phyloP scores from a whole-genome alignment of 441 rosid species.

The Euphorbia corollata region DNA sequence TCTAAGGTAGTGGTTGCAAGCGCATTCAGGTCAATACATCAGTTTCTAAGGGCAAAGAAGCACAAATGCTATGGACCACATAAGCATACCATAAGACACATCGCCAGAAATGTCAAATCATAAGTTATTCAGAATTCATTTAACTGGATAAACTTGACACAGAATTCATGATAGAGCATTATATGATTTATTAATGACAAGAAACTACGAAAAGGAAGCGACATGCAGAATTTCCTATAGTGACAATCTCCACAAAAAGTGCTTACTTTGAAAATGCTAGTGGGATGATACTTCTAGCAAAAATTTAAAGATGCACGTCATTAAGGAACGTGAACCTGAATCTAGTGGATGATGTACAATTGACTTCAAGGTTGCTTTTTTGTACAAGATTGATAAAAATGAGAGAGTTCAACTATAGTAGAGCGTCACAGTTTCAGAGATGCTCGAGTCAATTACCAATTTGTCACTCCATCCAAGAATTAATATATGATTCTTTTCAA shows the following conservation, averaged over 20 bases:
- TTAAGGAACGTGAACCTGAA: slow-evolving; percentile 4
- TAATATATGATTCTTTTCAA: slow-evolving; percentile 73
- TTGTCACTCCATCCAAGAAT: slow-evolving; percentile 97
- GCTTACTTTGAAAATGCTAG: slow-evolving; percentile 11
- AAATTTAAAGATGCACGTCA: neutral
- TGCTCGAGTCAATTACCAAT: slow-evolving; percentile 45
- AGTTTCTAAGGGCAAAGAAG: neutral
- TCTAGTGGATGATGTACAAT: neutral
- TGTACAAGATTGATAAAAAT: neutral
- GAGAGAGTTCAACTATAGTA: neutral
- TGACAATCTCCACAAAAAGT: neutral
- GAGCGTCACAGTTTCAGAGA: slow-evolving; percentile 11
- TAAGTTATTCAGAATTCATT: neutral
- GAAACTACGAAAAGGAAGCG: neutral
- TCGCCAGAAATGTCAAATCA: neutral
- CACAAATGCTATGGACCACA: neutral
- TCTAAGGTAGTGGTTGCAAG: neutral
- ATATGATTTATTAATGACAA: neutral
- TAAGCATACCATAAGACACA: neutral
- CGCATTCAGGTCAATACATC: neutral
- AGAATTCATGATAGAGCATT: neutral
- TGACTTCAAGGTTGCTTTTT: neutral
- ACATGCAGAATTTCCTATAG: neutral
- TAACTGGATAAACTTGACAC: neutral
- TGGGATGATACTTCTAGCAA: neutral